Base-by-base conservation (phyloP, 2,329 filamentous ascomycete genomes). In the Bertia moriformis region DNA sequence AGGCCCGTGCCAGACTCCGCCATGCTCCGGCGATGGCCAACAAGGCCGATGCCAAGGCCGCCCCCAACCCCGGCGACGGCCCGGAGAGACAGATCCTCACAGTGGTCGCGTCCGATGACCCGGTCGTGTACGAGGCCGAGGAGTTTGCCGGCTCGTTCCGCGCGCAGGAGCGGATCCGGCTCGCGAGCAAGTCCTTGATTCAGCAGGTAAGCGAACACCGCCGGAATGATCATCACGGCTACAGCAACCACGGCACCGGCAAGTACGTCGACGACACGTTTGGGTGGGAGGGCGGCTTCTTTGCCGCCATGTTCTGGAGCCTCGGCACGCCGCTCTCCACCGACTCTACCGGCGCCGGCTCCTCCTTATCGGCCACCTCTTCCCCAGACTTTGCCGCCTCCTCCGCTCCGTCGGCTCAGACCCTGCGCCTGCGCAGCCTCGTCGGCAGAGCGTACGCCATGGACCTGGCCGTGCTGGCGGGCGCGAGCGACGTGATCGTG, bases 211-310 rank as follows among this genome's bases (percentile, higher is more conserved):
- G 55, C 33, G 53, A 57, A 3, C 59, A 73, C 43, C 58, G 59
- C 18, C 59, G 61, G 10, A 61, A 69, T 4, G 73, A 10, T 7
- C 22, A 27, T n/a, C n/a, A n/a, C n/a, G n/a, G n/a, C n/a, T n/a
- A n/a, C n/a, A n/a, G n/a, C n/a, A n/a, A n/a, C n/a, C n/a, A n/a
- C n/a, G 81, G 52, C 68, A 69, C 46, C n/a, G n/a, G n/a, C n/a
- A 73, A 71, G 48, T 84, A 83, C 53, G 69, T 83, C 24, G 83
- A 87, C 42, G 79, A 87, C 51, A 72, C 78, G 1, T 77, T 84
- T 30, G 86, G 85, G 19, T 93, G 85, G 85, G 85, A 93, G 54
- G 85, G 86, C 14, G 86, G 86, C 1, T 93, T 93, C 63, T 93
- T 82, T 58, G 70, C 72, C 13, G 71, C 75, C 49, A 78, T 91